Percentiles rank a stretch among this genome's conserved stretches.
These are phyloP conservation scores for Phyllosticta paracitricarpa DNA, from an alignment of 2,329 filamentous ascomycete species.

Conservation along the genomic window DNA sequence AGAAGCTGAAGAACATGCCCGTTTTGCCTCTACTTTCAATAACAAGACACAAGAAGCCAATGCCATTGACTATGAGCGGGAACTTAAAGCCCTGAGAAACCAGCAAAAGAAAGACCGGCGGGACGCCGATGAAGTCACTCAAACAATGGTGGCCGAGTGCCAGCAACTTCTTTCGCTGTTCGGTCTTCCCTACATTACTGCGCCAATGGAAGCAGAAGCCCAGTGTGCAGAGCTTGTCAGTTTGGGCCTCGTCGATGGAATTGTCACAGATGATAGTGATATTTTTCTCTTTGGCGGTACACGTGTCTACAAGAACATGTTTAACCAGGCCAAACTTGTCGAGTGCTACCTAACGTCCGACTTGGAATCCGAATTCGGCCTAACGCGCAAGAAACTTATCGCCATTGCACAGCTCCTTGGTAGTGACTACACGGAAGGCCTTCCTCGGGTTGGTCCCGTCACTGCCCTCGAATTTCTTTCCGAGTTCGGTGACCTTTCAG, in stretches of 20 bases:
- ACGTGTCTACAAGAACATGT: slow-evolving; percentile 98
- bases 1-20: slow-evolving; percentile 87
- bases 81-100: slow-evolving; percentile 75
- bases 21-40: slow-evolving; percentile 83
- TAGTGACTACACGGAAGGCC: slow-evolving; percentile 88
- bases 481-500: slow-evolving; percentile 68
- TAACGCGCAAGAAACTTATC: slow-evolving; percentile 81
- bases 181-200: slow-evolving; percentile 90
- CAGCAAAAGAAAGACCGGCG: slow-evolving; percentile 95
- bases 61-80: slow-evolving; percentile 70
- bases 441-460: slow-evolving; percentile 84
- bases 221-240: slow-evolving; percentile 88
- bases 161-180: slow-evolving; percentile 84
- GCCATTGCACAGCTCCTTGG: slow-evolving; percentile 83
- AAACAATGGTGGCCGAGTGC: slow-evolving; percentile 92
- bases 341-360: slow-evolving; percentile 85
- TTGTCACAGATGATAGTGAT: slow-evolving; percentile 95
- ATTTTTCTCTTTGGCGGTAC: slow-evolving; percentile 95
- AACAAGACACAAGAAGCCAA: slow-evolving; percentile 47
- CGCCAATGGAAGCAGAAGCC: slow-evolving; percentile 97
- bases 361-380: slow-evolving; percentile 77
- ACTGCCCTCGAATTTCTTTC: slow-evolving; percentile 89
- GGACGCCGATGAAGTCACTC: slow-evolving; percentile 93
- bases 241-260: slow-evolving; percentile 85
- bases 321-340: slow-evolving; percentile 95